Conservation (phyloP, 331 rosid genomes). For the Dryas integrifolia region DNA sequence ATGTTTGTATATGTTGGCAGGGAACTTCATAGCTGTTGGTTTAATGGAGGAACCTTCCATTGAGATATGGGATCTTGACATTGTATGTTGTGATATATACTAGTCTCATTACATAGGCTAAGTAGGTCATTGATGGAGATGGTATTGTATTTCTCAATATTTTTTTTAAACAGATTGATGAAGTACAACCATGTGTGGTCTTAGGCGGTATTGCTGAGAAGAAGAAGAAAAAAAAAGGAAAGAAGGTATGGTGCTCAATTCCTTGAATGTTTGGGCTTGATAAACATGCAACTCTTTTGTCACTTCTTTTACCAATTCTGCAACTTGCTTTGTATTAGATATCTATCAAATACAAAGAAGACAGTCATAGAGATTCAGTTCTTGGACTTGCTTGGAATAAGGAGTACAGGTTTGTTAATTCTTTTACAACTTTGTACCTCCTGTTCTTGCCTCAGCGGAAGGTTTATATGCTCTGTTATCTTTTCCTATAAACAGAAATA, state of each 20-base stretch:
- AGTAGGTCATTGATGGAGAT: conserved; percentile 6
- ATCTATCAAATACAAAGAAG: conserved; percentile 66
- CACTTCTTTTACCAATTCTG: conserved; percentile 25
- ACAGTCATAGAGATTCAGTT: conserved; percentile 78
- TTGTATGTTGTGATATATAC: conserved; percentile 45
- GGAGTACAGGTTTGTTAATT: conserved; percentile 63
- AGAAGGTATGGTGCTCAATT: conserved; percentile 49
- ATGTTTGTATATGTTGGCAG: conserved; percentile 38
- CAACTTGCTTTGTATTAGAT: conserved; percentile 43
- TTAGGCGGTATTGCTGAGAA: conserved; percentile 69
- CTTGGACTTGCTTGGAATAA: conserved; percentile 98
- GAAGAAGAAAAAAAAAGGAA: conserved; percentile 64
- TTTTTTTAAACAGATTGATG: conserved; percentile 60
- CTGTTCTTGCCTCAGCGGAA: conserved; percentile 23
- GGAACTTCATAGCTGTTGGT: conserved; percentile 84
- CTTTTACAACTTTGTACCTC: neutral
- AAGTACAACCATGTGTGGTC: conserved; percentile 65
- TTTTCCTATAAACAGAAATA: conserved; percentile 47
- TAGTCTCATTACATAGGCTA: neutral
- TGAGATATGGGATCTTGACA: conserved; percentile 96
- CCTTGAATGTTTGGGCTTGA: neutral
- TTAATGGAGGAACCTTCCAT: conserved; percentile 79
- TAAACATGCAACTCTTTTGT: neutral
- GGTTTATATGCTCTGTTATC: conserved; percentile 18
- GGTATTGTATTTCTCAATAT: conserved; percentile 9